Percentiles rank a stretch among this genome's conserved stretches.
Conservation (phyloP, 2,329 filamentous ascomycete species). For the Leptographium radiaticola region DNA sequence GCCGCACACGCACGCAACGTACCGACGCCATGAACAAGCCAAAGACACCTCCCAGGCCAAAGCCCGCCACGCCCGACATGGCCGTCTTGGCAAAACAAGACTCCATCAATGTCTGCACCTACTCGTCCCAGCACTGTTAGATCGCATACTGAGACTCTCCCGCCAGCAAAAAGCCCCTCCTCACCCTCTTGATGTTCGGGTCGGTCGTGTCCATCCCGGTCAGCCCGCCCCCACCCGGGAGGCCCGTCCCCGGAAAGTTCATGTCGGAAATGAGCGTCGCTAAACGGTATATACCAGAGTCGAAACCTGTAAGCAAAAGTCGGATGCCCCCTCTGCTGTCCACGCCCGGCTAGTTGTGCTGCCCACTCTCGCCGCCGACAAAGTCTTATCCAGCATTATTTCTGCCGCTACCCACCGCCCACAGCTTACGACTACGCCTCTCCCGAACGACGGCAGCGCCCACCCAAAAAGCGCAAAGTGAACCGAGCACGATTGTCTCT, state of each 20-base stretch:
- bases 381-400: constrained; percentile 17
- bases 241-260: constrained; percentile 25
- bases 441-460: neutral
- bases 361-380: neutral
- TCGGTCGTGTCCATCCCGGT: constrained; percentile 28
- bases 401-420: constrained; percentile 27
- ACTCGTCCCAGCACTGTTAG: neutral
- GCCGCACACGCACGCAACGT: constrained; percentile 14
- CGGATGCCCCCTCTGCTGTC: neutral
- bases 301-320: neutral
- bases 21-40: constrained; percentile 97
- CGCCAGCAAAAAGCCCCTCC: neutral
- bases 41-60: constrained; percentile 85
- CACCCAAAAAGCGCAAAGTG: neutral
- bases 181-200: constrained; percentile 33
- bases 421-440: neutral
- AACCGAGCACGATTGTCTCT: neutral
- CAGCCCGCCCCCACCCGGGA: constrained; percentile 9
- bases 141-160: no score
- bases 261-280: constrained; percentile 14
- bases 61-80: constrained; percentile 86
- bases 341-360: neutral
- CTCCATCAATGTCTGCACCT: constrained; percentile 82
- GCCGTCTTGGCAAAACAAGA: constrained; percentile 81
- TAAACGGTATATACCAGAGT: neutral